Conservation (phyloP, 2,329 filamentous ascomycete genomes). For the Fusarium heterosporum region DNA sequence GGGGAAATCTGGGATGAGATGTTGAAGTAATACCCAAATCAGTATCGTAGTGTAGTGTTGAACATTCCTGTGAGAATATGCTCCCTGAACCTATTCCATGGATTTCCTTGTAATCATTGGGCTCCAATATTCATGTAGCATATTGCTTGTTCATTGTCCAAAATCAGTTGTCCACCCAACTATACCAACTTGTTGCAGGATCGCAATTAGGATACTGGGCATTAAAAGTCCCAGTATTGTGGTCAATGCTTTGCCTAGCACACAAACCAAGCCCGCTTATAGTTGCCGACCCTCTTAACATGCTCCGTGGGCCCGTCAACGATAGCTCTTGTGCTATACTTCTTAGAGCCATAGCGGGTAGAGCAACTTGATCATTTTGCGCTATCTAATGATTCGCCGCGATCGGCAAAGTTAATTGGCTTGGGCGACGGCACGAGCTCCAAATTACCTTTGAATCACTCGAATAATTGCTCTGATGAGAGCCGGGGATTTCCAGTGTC, state of each 20-base stretch:
- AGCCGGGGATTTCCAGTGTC: background rate
- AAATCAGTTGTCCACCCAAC: background rate
- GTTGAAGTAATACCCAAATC: no score
- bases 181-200: background rate
- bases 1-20: no score
- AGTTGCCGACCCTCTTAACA: slow-evolving; percentile 6
- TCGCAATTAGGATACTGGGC: background rate
- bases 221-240: background rate
- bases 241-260: background rate
- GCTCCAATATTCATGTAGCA: background rate
- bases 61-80: no score
- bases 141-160: background rate
- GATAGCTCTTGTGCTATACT: slow-evolving; percentile 1
- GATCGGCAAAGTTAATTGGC: background rate
- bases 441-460: background rate
- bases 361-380: background rate
- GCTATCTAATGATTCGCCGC: slow-evolving; percentile 1
- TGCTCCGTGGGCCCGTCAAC: background rate
- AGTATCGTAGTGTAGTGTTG: no score
- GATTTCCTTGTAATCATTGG: background rate
- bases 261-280: slow-evolving; percentile 15
- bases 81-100: no score
- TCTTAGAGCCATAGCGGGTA: background rate
- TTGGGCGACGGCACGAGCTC: background rate
- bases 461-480: background rate